These are phyloP conservation scores for Mycena rosella DNA, from an alignment of 768 basidiomycete species.

Conservation along the genomic window DNA sequence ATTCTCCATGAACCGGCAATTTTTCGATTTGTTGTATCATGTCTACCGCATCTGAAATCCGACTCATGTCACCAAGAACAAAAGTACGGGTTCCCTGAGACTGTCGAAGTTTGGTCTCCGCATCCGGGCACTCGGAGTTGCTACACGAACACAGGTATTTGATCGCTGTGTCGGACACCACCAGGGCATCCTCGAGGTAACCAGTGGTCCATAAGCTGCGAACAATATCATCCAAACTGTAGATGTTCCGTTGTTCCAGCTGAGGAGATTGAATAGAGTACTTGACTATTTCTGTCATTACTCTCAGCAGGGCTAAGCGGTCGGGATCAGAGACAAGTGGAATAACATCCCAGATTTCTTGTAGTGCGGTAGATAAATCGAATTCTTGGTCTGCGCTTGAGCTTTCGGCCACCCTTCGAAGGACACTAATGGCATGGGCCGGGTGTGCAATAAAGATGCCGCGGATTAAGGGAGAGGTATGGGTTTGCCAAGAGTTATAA, in stretches of 20 bases:
- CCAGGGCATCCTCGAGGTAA: not conserved
- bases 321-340: not conserved
- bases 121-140: not conserved
- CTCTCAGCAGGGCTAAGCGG: not conserved
- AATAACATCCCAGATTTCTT: not conserved
- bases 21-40: too few species aligned
- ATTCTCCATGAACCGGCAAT: too few species aligned
- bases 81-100: not conserved
- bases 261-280: not conserved
- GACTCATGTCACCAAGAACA: not conserved
- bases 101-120: not conserved
- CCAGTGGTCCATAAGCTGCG: not conserved
- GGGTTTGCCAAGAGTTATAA: not conserved
- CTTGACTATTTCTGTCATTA: not conserved
- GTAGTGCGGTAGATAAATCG: not conserved
- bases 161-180: not conserved
- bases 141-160: not conserved
- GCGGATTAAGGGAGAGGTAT: not conserved
- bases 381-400: not conserved
- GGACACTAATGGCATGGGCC: not conserved
- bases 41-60: not conserved
- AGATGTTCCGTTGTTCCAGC: not conserved
- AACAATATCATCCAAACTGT: too few species aligned
- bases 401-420: not conserved
- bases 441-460: conserved; percentile 1